Percentiles rank a stretch among this genome's conserved stretches.
phyloP scores from a whole-genome alignment of 2,329 filamentous ascomycete species.

The Trichoderma koningiopsis region DNA sequence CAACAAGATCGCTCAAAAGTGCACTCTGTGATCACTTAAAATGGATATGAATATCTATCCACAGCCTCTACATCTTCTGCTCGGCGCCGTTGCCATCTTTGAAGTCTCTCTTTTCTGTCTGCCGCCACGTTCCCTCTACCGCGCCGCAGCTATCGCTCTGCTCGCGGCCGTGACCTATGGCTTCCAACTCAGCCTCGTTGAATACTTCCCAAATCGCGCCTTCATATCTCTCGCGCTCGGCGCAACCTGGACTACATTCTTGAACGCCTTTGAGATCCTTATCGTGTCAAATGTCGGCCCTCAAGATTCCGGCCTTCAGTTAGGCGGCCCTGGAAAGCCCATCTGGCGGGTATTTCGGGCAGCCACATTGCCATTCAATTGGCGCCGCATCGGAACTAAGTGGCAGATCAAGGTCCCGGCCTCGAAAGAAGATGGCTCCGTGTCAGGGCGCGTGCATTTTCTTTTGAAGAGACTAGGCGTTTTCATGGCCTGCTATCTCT shows the following conservation, averaged over 20 bases:
- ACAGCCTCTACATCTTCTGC: not conserved
- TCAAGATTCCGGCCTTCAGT: not conserved
- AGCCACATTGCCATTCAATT: conserved; percentile 8
- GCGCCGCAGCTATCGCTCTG: not conserved
- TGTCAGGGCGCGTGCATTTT: not conserved
- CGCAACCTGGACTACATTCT: not conserved
- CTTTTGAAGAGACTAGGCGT: not conserved
- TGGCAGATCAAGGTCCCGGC: not conserved
- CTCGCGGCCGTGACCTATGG: not conserved
- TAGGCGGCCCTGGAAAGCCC: not conserved
- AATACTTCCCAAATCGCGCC: not conserved
- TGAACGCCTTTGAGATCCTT: not conserved
- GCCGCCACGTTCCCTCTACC: not conserved
- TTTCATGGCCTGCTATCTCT: not conserved
- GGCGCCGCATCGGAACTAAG: conserved; percentile 9
- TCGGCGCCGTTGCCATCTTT: not conserved
- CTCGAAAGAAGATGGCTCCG: not conserved
- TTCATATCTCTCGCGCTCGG: not conserved
- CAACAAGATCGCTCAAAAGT: not conserved
- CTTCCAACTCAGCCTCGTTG: not conserved
- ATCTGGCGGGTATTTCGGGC: not conserved
- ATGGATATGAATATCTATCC: not conserved
- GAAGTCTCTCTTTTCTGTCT: not conserved
- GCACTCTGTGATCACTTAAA: not conserved
- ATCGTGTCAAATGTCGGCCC: not conserved